Base-by-base conservation (phyloP, 2,329 filamentous ascomycete species). In the Xylariales sp. region DNA sequence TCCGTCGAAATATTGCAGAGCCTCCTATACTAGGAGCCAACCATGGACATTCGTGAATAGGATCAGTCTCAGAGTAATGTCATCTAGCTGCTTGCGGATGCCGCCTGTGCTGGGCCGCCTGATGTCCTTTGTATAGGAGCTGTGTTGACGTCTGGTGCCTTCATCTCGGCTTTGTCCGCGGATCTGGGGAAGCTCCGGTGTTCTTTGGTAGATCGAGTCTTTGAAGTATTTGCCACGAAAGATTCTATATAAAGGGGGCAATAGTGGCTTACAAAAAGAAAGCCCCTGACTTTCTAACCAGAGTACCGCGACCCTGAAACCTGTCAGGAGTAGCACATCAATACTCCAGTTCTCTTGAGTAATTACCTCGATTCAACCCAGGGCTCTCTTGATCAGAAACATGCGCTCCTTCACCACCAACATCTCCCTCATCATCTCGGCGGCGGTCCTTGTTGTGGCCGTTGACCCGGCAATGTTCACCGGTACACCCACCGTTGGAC, bases 151-250 rank as follows among this genome's bases (percentile, higher is more conserved):
- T n/a, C n/a, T n/a, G n/a, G n/a, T n/a, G n/a, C n/a, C n/a, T n/a
- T n/a, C n/a, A n/a, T n/a, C n/a, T n/a, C n/a, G 36, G 36, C 36
- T 39, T 39, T 39, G 36, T 39, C 19, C 12, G 4, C 25, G 4
- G 10, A 39, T 5, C 22, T 5, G 31, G 11, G 12, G 22, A 15
- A 16, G 15, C 9, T 10, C 12, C 11, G 9, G 21, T n/a, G 12
- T 18, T 15, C 24, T 39, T 29, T 31, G 16, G 15, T 39, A 16
- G 9, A 6, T 27, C 15, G 9, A 7, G 19, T 18, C 35, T 38
- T 38, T 38, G 21, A 38, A n/a, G 28, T 4, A 14, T 16, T 28
- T 38, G 35, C 14, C 22, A 38, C 24, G n/a, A n/a, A 16, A 2
- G 9, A 19, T 22, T 20, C n/a, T 36, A 36, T 36, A 36, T 36